Conservation (phyloP, 345 rosid genomes). For the Boechera stricta region DNA sequence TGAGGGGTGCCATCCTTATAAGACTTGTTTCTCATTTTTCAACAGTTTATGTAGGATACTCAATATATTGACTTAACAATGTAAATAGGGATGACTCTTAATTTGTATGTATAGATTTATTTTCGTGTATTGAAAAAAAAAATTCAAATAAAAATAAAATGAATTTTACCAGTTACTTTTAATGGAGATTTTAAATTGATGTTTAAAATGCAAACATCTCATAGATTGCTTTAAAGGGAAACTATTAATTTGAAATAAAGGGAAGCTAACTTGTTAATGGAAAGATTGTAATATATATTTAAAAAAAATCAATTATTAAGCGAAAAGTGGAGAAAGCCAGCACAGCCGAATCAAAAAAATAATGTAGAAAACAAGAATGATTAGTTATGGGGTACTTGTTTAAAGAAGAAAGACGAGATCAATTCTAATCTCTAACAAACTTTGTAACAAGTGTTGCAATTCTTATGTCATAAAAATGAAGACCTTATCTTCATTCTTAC, state of each 20-base stretch:
- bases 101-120: too few relatives aligned
- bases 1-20: too few relatives aligned
- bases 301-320: background rate
- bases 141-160: too few relatives aligned
- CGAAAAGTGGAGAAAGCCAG: conserved; percentile 38
- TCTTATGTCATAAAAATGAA: conserved; percentile 35
- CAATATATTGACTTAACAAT: too few relatives aligned
- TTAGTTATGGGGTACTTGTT: conserved; percentile 28
- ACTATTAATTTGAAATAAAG: background rate
- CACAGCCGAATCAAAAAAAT: conserved; percentile 9
- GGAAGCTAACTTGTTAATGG: conserved; percentile 5
- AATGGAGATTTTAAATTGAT: too few relatives aligned
- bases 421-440: conserved; percentile 35
- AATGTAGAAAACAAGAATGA: conserved; percentile 4
- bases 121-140: too few relatives aligned
- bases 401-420: conserved; percentile 22
- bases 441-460: conserved; percentile 30
- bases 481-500: conserved; percentile 34
- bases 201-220: background rate
- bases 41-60: too few relatives aligned
- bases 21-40: too few relatives aligned
- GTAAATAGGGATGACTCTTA: too few relatives aligned
- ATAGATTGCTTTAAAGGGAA: conserved; percentile 18
- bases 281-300: background rate
- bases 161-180: too few relatives aligned